phyloP scores from a whole-genome alignment of 2,329 filamentous ascomycete species.

The Penicillium aurantiogriseum region DNA sequence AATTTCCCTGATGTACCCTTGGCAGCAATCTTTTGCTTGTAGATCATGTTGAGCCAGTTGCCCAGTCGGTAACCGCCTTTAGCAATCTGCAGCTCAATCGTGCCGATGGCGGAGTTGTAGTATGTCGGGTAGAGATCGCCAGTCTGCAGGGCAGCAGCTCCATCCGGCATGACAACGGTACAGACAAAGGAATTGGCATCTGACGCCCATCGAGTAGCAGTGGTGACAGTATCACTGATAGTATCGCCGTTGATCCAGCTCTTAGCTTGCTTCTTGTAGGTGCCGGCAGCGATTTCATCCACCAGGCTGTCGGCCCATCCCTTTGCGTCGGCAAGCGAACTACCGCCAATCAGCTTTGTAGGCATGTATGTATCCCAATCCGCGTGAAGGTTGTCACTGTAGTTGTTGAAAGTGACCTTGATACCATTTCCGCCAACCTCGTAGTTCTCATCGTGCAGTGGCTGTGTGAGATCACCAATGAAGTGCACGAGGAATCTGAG shows the following conservation, averaged over 20 bases:
- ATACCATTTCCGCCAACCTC: slow-evolving; percentile 68
- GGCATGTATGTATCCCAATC: slow-evolving; percentile 72
- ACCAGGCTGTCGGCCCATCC: slow-evolving; percentile 24
- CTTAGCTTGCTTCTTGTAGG: slow-evolving; percentile 51
- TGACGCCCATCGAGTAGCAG: slow-evolving; percentile 62
- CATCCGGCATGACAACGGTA: slow-evolving; percentile 62
- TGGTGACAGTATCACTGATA: slow-evolving; percentile 54
- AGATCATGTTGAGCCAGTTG: slow-evolving; percentile 42
- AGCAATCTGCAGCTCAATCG: slow-evolving; percentile 63
- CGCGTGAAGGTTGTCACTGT: slow-evolving; percentile 64
- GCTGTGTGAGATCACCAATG: slow-evolving; percentile 73
- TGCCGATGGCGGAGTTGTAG: slow-evolving; percentile 50
- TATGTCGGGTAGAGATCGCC: slow-evolving; percentile 64
- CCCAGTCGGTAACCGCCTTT: slow-evolving; percentile 68
- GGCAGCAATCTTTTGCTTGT: slow-evolving; percentile 15
- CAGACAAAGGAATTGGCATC: slow-evolving; percentile 68
- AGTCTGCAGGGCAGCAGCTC: slow-evolving; percentile 55
- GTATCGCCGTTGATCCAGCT: slow-evolving; percentile 60
- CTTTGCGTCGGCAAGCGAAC: slow-evolving; percentile 37
- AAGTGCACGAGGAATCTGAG: slow-evolving; percentile 51
- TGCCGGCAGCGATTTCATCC: slow-evolving; percentile 21
- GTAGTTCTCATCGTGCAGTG: slow-evolving; percentile 62
- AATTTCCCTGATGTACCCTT: slow-evolving; percentile 11
- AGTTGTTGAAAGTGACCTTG: slow-evolving; percentile 59
- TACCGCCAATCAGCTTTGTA: slow-evolving; percentile 61